These are phyloP conservation scores for Tarenaya hassleriana DNA, from an alignment of 345 rosid species.

Conservation along the genomic window DNA sequence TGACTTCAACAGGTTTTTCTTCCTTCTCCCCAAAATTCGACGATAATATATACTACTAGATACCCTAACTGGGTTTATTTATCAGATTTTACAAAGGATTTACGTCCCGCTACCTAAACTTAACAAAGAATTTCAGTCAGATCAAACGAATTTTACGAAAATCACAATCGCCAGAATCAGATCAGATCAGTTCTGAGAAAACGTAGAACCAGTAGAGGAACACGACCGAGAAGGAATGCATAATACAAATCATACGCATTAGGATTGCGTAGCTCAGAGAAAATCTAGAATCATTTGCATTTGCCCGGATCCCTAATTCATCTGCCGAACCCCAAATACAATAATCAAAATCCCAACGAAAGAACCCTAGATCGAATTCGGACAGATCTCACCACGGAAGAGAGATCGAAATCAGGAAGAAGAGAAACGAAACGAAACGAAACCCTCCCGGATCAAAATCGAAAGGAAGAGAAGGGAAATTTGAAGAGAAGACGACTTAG, in stretches of 20 bases:
- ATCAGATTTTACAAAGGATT: constrained; percentile 2
- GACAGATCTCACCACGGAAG: too few species aligned
- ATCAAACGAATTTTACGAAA: background rate
- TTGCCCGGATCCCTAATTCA: constrained; percentile 12
- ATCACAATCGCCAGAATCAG: constrained; percentile 20
- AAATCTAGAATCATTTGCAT: constrained; percentile 39
- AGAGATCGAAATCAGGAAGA: too few species aligned
- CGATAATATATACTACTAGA: constrained; percentile 11
- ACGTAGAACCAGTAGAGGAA: constrained; percentile 91
- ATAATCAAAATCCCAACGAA: background rate
- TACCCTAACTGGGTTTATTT: background rate
- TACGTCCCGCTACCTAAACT: background rate
- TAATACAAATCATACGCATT: constrained; percentile 63
- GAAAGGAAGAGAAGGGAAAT: too few species aligned
- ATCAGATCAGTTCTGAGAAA: constrained; percentile 42
- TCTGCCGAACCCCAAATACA: constrained; percentile 4
- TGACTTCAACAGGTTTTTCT: constrained; percentile 11
- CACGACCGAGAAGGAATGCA: constrained; percentile 90
- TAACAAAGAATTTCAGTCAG: constrained; percentile 9
- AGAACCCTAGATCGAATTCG: background rate
- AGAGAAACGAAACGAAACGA: too few species aligned
- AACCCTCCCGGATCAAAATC: too few species aligned
- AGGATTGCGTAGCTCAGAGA: constrained; percentile 53
- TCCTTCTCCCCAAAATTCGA: constrained; percentile 2
- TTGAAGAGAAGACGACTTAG: too few species aligned